phyloP scores from a whole-genome alignment of 495 filamentous ascomycete species.

The Daldinia loculata region DNA sequence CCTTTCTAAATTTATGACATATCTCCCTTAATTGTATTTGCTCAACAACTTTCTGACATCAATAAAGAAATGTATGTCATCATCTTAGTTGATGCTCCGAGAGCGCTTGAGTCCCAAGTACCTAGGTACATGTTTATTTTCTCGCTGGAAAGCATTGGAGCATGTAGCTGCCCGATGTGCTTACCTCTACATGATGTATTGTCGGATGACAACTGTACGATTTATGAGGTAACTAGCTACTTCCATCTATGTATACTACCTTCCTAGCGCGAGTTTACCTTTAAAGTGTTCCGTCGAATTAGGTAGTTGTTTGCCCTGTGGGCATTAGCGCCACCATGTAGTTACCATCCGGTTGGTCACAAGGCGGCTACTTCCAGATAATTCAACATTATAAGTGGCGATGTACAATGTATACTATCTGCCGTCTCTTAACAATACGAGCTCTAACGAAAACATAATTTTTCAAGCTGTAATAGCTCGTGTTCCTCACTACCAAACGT shows the following conservation, averaged over 20 bases:
- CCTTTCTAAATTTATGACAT: slow-evolving; percentile 7
- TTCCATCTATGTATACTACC: background rate
- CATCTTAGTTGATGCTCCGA: background rate
- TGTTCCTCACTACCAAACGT: background rate
- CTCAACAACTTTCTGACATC: background rate
- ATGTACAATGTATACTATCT: background rate
- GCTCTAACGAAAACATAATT: background rate
- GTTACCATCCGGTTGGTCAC: background rate
- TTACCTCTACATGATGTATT: background rate
- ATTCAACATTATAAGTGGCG: background rate
- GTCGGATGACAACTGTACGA: slow-evolving; percentile 3
- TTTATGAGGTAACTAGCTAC: background rate
- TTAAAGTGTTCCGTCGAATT: background rate
- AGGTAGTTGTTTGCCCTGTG: background rate
- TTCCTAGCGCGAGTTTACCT: background rate
- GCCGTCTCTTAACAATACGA: slow-evolving; percentile 3
- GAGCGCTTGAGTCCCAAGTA: too few relatives aligned
- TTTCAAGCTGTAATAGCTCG: background rate
- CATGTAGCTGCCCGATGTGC: background rate
- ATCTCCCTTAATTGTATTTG: background rate
- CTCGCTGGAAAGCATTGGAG: background rate
- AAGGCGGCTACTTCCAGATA: background rate
- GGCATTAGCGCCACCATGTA: background rate
- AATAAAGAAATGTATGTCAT: background rate
- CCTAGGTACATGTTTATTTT: background rate